A percentile compares a stretch with the other conserved stretches of the same genome.
Evolutionary conservation across 2,329 filamentous ascomycete species (phyloP).

Genomic region (Bipolaris zeicola): DNA sequence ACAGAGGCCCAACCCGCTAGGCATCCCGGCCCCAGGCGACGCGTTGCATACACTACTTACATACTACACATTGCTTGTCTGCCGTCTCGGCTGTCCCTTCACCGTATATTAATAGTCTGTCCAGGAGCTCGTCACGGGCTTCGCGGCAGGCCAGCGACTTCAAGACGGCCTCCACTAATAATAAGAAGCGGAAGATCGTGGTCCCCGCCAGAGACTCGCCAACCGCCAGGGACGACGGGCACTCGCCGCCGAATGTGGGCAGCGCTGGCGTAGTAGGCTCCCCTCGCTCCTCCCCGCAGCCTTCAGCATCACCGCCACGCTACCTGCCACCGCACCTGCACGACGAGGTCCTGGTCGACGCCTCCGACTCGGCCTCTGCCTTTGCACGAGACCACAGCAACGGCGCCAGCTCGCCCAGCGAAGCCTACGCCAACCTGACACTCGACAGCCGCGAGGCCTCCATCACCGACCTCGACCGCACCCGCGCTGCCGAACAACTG

Average conservation of each 20-base stretch:
- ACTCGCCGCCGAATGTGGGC: conserved; percentile 45
- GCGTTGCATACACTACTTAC: conserved; percentile 17
- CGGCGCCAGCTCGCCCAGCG: conserved; percentile 56
- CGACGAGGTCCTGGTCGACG: conserved; percentile 53
- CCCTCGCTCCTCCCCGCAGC: conserved; percentile 48
- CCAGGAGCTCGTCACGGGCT: conserved; percentile 47
- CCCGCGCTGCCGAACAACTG: conserved; percentile 23
- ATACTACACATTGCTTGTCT: conserved; percentile 15
- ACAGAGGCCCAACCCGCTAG: conserved; percentile 7
- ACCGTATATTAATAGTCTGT: conserved; percentile 26
- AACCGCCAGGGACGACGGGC: conserved; percentile 14
- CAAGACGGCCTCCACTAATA: conserved; percentile 52
- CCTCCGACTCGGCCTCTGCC: conserved; percentile 31
- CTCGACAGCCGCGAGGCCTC: conserved; percentile 52
- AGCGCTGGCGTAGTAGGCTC: conserved; percentile 34
- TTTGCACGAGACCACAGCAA: conserved; percentile 44
- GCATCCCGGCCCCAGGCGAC: conserved; percentile 21
- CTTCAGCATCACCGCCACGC: conserved; percentile 50
- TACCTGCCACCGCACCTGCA: conserved; percentile 63
- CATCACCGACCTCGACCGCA: conserved; percentile 35
- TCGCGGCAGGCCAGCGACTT: conserved; percentile 46
- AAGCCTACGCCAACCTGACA: conserved; percentile 59
- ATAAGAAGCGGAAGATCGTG: conserved; percentile 56
- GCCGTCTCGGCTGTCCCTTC: conserved; percentile 7
- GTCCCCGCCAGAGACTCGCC: conserved; percentile 32